phyloP scores from a whole-genome alignment of 352 stramenopile species.

The Globisporangium nagaii region DNA sequence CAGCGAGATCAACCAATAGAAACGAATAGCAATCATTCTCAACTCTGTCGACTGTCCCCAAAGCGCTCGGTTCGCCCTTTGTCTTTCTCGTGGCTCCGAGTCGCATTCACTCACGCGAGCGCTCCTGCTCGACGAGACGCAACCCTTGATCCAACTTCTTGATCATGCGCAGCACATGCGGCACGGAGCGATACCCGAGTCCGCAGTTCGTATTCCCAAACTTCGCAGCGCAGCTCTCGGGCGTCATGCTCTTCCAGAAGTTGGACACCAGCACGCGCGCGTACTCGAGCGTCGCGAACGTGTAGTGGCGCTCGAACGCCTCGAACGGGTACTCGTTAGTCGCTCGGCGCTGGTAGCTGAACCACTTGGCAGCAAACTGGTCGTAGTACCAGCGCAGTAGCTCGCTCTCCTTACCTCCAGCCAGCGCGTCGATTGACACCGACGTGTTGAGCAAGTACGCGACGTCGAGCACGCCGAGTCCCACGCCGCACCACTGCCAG shows the following conservation, averaged over 20 bases:
- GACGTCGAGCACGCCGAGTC: slow-evolving; percentile 57
- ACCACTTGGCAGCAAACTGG: slow-evolving; percentile 17
- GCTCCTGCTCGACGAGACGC: slow-evolving; percentile 27
- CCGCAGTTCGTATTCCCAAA: slow-evolving; percentile 53
- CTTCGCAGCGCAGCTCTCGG: slow-evolving; percentile 31
- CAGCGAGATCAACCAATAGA: not conserved
- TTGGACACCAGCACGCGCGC: slow-evolving; percentile 50
- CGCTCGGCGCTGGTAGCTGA: not conserved
- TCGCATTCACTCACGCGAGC: slow-evolving; percentile 7
- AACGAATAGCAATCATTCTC: not conserved
- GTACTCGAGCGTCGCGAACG: slow-evolving; percentile 61
- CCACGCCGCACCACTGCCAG: slow-evolving; percentile 66
- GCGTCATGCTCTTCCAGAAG: slow-evolving; percentile 58
- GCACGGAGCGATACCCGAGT: slow-evolving; percentile 61
- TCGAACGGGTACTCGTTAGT: slow-evolving; percentile 37
- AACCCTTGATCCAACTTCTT: slow-evolving; percentile 37
- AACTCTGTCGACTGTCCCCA: not conserved
- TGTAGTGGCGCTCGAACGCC: slow-evolving; percentile 51
- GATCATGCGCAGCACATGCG: slow-evolving; percentile 57
- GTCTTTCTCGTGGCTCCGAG: too few species aligned
- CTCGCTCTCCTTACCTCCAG: slow-evolving; percentile 16
- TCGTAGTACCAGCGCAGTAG: slow-evolving; percentile 59
- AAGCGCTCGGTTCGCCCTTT: too few species aligned
- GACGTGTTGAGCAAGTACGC: slow-evolving; percentile 70
- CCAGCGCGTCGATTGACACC: slow-evolving; percentile 40